Percentiles rank a stretch among this genome's conserved stretches.
These are phyloP conservation scores for Spongispora temasekensis DNA, from an alignment of 1,284 basidiomycete genomes.

Conservation along the genomic window DNA sequence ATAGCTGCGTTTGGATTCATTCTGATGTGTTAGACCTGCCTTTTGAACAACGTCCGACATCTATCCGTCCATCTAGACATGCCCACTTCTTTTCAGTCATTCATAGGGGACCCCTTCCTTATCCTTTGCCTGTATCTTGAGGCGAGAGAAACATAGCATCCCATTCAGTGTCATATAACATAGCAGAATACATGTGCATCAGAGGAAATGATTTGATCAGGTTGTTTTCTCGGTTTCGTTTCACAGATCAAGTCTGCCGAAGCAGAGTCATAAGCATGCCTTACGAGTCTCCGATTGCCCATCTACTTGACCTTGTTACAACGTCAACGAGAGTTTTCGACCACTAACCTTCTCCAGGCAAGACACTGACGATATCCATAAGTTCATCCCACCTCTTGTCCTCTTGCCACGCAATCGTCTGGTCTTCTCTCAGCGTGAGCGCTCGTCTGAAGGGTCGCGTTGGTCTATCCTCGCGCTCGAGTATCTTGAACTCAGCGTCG, in stretches of 20 bases:
- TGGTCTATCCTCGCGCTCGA: slow-evolving; percentile 39
- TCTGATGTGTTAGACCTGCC: slow-evolving; percentile 18
- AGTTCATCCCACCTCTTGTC: slow-evolving; percentile 54
- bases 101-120: no score
- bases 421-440: slow-evolving; percentile 51
- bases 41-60: no score
- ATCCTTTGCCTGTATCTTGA: no score
- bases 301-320: no score
- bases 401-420: slow-evolving; percentile 50
- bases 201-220: no score
- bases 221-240: background rate
- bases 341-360: slow-evolving; percentile 29
- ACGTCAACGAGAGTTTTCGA: background rate
- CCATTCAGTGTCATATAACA: no score
- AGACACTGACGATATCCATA: slow-evolving; percentile 36
- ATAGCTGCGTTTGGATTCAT: slow-evolving; percentile 23
- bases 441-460: slow-evolving; percentile 40
- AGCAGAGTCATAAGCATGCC: no score
- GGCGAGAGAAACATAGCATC: no score
- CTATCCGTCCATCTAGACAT: no score
- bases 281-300: no score
- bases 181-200: no score
- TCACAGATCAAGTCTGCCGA: background rate
- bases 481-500: slow-evolving; percentile 44
- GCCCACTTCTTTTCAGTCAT: background rate